Base-by-base conservation (phyloP, 2,329 filamentous ascomycete genomes). In the Colletotrichum noveboracense region DNA sequence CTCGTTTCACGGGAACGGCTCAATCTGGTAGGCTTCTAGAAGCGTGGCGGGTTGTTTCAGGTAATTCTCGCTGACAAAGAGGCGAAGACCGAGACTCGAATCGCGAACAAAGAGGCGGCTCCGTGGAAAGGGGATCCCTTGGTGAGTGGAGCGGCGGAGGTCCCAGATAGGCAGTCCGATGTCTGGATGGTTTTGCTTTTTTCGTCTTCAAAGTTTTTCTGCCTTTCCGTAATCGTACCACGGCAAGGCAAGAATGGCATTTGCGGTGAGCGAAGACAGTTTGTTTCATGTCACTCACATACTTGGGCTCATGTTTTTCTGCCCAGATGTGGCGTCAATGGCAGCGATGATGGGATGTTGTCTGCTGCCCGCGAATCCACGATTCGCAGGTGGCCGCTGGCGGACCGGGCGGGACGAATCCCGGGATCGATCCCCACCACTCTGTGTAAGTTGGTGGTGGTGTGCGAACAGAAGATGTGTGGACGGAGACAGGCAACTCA, bases 1-100 rank as follows among this genome's bases (percentile, higher is more conserved):
- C 73, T 75, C 73, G 73, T 60, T 75, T 69, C 43, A 58, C 21
- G 21, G 32, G 61, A 28, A 38, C 24, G 30, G 26, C 73, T 66
- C n/a, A 73, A 73, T 48, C 32, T 56, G 43, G 73, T 26, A 75
- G 64, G 43, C 70, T 75, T 75, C 73, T 73, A 75, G 73, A 75
- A 75, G 70, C 56, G 26, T 68, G 58, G 64, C 43, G 36, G 32
- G 34, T 58, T 34, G 73, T 68, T 73, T 68, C 70, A 75, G 64
- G 21, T 21, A 60, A 58, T 13, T 73, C 21, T 38, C 12, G 64
- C 62, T 68, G 56, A 73, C 64, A 68, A 60, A 36, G 26, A 32
- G 28, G 52, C 62, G 62, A 66, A 24, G 62, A 24, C 60, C 36
- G 28, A 21, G 28, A 32, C 58, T 32, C 28, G 28, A 21, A 32